Evolutionary conservation across 208 protist species (phyloP), one percentile per base, ranked within the genome.

Genomic region (Acanthamoeba triangularis): DNA sequence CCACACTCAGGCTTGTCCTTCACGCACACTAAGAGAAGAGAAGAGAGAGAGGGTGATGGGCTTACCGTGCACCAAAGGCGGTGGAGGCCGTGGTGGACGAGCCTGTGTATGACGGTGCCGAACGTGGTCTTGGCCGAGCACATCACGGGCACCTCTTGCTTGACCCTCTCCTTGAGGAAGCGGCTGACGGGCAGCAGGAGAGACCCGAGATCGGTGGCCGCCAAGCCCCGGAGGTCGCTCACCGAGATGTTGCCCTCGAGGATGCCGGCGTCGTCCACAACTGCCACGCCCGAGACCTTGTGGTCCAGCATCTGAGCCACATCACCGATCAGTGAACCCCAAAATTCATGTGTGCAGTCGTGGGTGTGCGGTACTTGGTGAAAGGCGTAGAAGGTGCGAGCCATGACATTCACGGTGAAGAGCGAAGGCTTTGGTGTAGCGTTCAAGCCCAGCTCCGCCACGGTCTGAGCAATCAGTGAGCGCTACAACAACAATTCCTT

Each of bases 121-220:
- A 88, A 88, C 0, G 80, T 47, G 52, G 80, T 88, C 49, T 33
- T 41, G n/a, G 23, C 49, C 0, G 80, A 88, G n/a, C 80, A 88
- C 80, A 88, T 88, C 8, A 63, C 8, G 13, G 80, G 80, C n/a
- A 25, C 33, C 5, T 35, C 20, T 28, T 88, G 80, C 3, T 63
- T n/a, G 30, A 44, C n/a, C 80, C 35, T n/a, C 80, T 88, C 80
- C 69, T 80, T 80, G 30, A 88, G 49, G 49, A 88, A 88, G 44
- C 52, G 80, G 18, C 23, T 16, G 14, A 88, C 80, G n/a, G 80
- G 80, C 5, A 65, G 49, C 25, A 88, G 49, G 16, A 88, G 80
- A 28, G 80, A 88, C 23, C 80, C 80, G 1, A 88, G 52, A 25
- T 88, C 80, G 41, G 80, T 35, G 11, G 80, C 80, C 4, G n/a